A percentile compares a stretch with the other conserved stretches of the same genome.
phyloP scores from a whole-genome alignment of 257 asterid genomes.

The Solanum pennellii region DNA sequence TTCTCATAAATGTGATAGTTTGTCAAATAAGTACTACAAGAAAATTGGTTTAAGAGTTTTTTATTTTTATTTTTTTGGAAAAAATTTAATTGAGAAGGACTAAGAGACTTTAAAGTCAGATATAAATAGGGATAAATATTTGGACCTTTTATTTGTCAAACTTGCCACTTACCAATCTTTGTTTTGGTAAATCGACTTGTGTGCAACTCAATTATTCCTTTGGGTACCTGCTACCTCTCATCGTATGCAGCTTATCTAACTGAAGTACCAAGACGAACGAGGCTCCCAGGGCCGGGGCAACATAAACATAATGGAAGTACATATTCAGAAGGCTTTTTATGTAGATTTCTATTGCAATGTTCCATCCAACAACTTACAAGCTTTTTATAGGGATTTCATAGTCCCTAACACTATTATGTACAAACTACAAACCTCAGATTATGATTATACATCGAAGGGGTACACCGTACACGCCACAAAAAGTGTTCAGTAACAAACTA shows the following conservation, averaged over 20 bases:
- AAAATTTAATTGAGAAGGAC: neutral
- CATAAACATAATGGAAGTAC: neutral
- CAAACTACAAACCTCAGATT: neutral
- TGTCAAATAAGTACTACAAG: no score
- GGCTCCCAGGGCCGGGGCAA: neutral
- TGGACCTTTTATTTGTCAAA: neutral
- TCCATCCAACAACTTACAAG: neutral
- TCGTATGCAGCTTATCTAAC: neutral
- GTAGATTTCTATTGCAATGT: neutral
- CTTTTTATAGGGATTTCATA: neutral
- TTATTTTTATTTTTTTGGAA: no score
- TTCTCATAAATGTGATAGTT: no score
- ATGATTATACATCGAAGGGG: neutral
- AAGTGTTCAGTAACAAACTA: neutral
- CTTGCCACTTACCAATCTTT: neutral
- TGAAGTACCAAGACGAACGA: neutral
- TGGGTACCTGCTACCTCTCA: neutral
- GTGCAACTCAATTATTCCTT: neutral
- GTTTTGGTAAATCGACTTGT: neutral
- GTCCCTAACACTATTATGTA: neutral
- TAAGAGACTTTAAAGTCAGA: neutral
- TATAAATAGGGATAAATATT: no score
- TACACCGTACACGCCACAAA: neutral
- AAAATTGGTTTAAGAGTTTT: no score
- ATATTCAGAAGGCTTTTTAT: neutral